phyloP scores from a whole-genome alignment of 768 basidiomycete genomes.

The Panaeolus papilionaceus region DNA sequence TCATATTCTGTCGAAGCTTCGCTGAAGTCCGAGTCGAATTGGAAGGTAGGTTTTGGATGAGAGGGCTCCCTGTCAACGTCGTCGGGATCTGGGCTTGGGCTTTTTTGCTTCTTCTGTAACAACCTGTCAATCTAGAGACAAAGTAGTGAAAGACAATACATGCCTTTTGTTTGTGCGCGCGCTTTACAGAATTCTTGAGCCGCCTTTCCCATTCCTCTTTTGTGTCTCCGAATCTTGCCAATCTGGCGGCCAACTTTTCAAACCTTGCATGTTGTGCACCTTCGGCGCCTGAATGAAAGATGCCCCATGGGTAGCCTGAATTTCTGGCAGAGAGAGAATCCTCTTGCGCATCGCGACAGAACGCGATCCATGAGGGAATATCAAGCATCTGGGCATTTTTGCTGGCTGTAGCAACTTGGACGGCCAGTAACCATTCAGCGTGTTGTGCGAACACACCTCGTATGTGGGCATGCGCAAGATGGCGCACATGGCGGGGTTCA shows the following conservation, averaged over 20 bases:
- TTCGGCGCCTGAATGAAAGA: conserved; percentile 30
- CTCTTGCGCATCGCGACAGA: conserved; percentile 40
- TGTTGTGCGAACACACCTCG: conserved; percentile 58
- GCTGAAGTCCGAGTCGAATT: conserved; percentile 66
- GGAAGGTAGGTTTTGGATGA: conserved; percentile 21
- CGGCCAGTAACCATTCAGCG: conserved; percentile 62
- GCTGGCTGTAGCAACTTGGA: conserved; percentile 43
- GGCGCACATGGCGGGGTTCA: conserved; percentile 49
- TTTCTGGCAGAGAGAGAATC: conserved; percentile 39
- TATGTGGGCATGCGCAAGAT: conserved; percentile 58
- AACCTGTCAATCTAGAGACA: neutral
- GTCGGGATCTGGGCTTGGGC: neutral
- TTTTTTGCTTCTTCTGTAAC: neutral
- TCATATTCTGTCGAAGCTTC: conserved; percentile 52
- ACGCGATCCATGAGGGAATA: conserved; percentile 52
- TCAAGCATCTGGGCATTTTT: conserved; percentile 42
- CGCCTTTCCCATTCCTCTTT: conserved; percentile 35
- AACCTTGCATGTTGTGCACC: neutral
- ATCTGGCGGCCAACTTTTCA: conserved; percentile 30
- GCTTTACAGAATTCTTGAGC: conserved; percentile 27
- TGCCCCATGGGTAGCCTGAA: conserved; percentile 37
- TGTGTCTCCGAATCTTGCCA: conserved; percentile 39
- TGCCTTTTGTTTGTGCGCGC: conserved; percentile 21
- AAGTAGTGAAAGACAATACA: neutral
- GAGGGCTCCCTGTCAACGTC: neutral